phyloP scores from a whole-genome alignment of 2,329 filamentous ascomycete species.

The Orbilia oligospora region DNA sequence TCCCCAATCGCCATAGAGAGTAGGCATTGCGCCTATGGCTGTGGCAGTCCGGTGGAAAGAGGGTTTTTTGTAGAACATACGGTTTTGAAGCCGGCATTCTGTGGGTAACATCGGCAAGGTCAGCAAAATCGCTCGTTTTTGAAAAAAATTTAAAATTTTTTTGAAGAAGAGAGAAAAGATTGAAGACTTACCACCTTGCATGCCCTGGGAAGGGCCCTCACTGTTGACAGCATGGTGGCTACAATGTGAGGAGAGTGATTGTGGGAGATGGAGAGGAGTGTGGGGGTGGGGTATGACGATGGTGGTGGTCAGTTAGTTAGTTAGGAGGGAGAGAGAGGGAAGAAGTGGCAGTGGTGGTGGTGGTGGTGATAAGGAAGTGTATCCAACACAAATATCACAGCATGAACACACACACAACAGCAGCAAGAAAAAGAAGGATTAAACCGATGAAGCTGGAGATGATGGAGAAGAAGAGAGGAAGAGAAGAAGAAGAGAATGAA shows the following conservation, averaged over 20 bases:
- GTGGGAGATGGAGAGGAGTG: slow-evolving; percentile 12
- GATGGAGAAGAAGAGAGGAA: slow-evolving; percentile 47
- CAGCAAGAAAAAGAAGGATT: slow-evolving; percentile 38
- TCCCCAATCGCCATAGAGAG: slow-evolving; percentile 2
- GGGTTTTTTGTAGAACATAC: slow-evolving; percentile 58
- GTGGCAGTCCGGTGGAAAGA: neutral
- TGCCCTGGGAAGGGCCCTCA: slow-evolving; percentile 63
- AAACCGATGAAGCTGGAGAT: slow-evolving; percentile 62
- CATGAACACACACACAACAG: slow-evolving; percentile 14
- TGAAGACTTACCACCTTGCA: slow-evolving; percentile 63
- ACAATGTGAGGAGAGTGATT: slow-evolving; percentile 15
- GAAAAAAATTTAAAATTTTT: neutral
- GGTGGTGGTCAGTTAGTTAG: neutral
- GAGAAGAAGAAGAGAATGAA: slow-evolving; percentile 64
- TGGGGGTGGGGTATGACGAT: slow-evolving; percentile 56
- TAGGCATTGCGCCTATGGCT: neutral
- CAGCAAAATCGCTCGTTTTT: slow-evolving; percentile 36
- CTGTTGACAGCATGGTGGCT: slow-evolving; percentile 63
- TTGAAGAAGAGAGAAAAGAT: neutral
- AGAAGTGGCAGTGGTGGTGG: neutral
- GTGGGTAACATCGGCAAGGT: slow-evolving; percentile 35
- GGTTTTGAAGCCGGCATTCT: slow-evolving; percentile 62
- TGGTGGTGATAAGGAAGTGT: slow-evolving; percentile 10
- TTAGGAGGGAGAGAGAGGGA: too few species aligned
- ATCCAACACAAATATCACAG: slow-evolving; percentile 49